phyloP scores from a whole-genome alignment of 78 protist species.

The Anaeramoeba ignava region DNA sequence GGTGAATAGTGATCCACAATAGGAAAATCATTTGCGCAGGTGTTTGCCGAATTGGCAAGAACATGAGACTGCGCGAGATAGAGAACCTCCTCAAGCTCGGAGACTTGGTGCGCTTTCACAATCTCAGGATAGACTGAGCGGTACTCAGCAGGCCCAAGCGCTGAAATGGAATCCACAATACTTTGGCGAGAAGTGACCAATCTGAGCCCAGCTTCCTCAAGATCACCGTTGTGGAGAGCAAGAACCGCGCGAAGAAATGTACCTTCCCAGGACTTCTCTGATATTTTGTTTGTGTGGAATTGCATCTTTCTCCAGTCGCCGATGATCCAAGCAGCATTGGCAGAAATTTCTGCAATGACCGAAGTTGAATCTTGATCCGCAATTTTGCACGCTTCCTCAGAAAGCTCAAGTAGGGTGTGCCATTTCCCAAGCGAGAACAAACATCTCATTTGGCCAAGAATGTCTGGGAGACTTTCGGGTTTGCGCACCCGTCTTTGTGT shows the following conservation, averaged over 20 bases:
- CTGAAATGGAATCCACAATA: background rate
- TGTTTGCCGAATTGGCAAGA: too few species aligned
- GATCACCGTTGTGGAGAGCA: background rate
- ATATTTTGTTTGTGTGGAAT: background rate
- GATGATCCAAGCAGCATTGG: background rate
- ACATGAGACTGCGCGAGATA: background rate
- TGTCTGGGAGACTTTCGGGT: too few species aligned
- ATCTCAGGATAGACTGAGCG: background rate
- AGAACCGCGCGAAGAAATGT: background rate
- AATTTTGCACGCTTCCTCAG: background rate
- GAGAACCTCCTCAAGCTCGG: background rate
- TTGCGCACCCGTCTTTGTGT: too few species aligned
- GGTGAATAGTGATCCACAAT: too few species aligned
- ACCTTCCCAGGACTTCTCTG: background rate
- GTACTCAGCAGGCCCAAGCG: background rate
- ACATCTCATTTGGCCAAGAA: background rate
- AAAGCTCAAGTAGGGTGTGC: background rate
- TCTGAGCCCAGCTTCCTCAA: background rate
- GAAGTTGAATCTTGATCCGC: background rate
- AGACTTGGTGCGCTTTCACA: background rate
- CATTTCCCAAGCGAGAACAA: background rate
- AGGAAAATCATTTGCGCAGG: too few species aligned
- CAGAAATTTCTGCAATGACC: background rate
- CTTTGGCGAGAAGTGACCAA: background rate
- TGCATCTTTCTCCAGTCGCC: background rate